Evolutionary conservation across 129 eudicot genomes (phyloP).

Genomic region (Ambrosia trifida): DNA sequence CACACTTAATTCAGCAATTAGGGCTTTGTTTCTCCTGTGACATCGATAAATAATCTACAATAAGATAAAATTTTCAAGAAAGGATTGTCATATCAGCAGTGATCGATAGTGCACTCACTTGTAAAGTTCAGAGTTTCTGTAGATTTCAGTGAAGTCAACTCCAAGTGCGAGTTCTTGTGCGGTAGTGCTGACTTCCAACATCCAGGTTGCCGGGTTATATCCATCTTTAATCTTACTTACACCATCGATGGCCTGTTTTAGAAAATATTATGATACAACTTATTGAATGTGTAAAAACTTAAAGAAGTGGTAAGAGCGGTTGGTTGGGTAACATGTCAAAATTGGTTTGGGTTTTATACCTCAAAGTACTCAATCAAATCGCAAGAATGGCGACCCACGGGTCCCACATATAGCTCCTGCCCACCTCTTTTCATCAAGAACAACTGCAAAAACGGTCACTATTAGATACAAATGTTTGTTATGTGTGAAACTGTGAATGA

Average conservation of each 20-base stretch:
- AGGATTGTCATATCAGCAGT: background rate
- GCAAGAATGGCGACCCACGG: constrained; percentile 76
- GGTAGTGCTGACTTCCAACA: constrained; percentile 61
- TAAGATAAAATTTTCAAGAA: background rate
- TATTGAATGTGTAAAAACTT: too few relatives aligned
- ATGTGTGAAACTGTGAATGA: background rate
- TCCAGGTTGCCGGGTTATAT: constrained; percentile 77
- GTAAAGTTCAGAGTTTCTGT: constrained; percentile 58
- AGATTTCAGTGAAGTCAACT: constrained; percentile 48
- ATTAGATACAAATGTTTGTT: constrained; percentile 1
- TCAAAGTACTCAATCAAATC: constrained; percentile 67
- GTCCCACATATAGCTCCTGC: constrained; percentile 75
- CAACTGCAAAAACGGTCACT: constrained; percentile 46
- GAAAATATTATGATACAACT: too few relatives aligned
- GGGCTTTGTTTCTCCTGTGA: constrained; percentile 50
- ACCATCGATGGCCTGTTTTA: constrained; percentile 37
- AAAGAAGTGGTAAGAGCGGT: too few relatives aligned
- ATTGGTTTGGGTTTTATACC: background rate
- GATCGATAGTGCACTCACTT: constrained; percentile 23
- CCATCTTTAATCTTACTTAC: constrained; percentile 61
- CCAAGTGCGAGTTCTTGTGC: constrained; percentile 56
- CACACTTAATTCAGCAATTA: constrained; percentile 39
- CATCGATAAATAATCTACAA: constrained; percentile 1
- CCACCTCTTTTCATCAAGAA: constrained; percentile 90
- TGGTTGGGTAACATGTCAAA: too few relatives aligned